Conservation (phyloP, 78 protist species). For the Protostelium mycophagum region DNA sequence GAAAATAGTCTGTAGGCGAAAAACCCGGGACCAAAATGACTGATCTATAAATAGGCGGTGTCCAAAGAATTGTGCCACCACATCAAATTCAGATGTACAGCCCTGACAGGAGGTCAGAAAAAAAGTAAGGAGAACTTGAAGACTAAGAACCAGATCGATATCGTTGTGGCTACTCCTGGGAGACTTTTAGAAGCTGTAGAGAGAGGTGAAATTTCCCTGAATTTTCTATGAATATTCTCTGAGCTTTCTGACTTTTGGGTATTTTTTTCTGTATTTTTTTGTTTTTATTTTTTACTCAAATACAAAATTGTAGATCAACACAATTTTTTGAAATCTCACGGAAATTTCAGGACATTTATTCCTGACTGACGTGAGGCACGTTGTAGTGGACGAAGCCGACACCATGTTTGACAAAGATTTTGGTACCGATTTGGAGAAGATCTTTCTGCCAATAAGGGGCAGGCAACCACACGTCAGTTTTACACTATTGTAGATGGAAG, state of each 20-base stretch:
- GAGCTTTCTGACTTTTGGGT: neutral
- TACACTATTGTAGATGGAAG: neutral
- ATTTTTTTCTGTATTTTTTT: no score
- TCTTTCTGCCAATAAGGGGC: neutral
- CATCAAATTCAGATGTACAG: slow-evolving; percentile 14
- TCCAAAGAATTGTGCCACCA: slow-evolving; percentile 32
- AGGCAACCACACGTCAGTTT: neutral
- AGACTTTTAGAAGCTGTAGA: slow-evolving; percentile 24
- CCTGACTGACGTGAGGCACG: slow-evolving; percentile 19
- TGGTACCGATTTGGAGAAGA: slow-evolving; percentile 13
- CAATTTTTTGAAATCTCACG: neutral
- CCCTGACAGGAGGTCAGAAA: slow-evolving; percentile 38
- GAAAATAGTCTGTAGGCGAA: no score
- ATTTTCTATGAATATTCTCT: neutral
- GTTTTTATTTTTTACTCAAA: neutral
- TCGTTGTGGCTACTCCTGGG: slow-evolving; percentile 68
- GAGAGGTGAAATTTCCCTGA: neutral
- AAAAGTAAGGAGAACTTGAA: slow-evolving; percentile 2
- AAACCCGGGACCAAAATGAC: neutral
- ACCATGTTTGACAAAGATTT: slow-evolving; percentile 41
- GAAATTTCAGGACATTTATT: slow-evolving; percentile 9
- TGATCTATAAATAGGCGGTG: neutral
- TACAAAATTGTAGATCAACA: neutral
- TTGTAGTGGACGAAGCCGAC: slow-evolving; percentile 74
- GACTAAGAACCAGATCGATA: slow-evolving; percentile 9